Conservation (phyloP, 345 rosid genomes). For the Gossypium raimondii region DNA sequence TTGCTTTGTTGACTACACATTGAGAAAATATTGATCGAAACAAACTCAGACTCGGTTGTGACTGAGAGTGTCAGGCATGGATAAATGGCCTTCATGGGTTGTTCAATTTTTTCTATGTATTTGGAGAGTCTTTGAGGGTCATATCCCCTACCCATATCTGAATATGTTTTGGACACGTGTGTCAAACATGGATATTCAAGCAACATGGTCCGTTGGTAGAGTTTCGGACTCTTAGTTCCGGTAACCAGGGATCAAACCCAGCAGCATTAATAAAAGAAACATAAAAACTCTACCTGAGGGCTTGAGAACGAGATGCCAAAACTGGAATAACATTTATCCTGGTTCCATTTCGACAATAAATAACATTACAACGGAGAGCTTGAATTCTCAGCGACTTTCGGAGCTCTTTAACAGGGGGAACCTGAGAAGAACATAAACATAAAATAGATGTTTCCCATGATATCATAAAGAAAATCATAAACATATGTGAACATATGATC, state of each 20-base stretch:
- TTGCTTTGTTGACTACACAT: constrained; percentile 25
- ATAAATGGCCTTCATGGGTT: neutral
- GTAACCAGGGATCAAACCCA: no score
- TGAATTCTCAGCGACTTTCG: constrained; percentile 80
- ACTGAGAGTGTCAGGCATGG: neutral
- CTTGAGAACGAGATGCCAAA: constrained; percentile 18
- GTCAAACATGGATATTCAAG: neutral
- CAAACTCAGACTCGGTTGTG: neutral
- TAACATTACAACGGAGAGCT: constrained; percentile 78
- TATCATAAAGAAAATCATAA: neutral
- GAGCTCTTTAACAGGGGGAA: constrained; percentile 79
- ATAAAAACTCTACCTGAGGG: constrained; percentile 17
- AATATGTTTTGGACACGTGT: neutral
- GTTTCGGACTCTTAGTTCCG: no score
- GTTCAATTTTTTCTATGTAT: neutral
- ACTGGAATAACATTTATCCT: constrained; percentile 90
- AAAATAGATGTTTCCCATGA: neutral
- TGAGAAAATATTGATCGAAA: constrained; percentile 64
- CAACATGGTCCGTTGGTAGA: neutral
- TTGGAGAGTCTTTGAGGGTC: neutral
- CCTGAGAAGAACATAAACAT: constrained; percentile 36
- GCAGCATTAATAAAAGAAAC: constrained; percentile 10
- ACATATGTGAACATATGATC: neutral
- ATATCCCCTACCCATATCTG: neutral
- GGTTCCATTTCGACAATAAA: constrained; percentile 77